Evolutionary conservation across 805 yeast species (phyloP), one percentile per base, ranked within the genome.

Genomic region (Nakazawaea laoshanensis): DNA sequence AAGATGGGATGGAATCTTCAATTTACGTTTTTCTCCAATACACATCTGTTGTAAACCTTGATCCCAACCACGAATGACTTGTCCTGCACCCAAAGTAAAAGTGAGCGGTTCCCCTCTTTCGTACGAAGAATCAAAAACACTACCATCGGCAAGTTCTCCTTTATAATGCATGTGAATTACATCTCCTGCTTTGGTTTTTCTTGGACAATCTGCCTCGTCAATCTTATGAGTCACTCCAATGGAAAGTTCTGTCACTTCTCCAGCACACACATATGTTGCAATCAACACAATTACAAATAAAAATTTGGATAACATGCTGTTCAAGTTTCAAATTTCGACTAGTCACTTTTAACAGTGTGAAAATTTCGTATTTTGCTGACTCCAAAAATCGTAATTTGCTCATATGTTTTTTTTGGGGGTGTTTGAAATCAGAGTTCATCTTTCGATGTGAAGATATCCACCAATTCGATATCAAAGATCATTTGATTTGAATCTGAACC

Each of bases 1-100:
- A 44, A 85, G 55, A 20, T 68, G 65, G 5, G 94, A 69, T 29
- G 96, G 95, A 50, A 88, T 84, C 19, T 74, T 70, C 45, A 87
- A 63, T 44, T 70, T 77, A 51, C 96, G 71, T 60, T 77, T 66
- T 55, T 87, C 96, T 29, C 95, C 95, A 53, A 84, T 63, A 57
- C 96, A 87, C 94, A 83, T 83, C 21, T 47, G 22, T 7, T 22
- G 30, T 32, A 86, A 59, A 26, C 96, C 96, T 56, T 78, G 74
- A 42, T 87, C 96, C 96, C 96, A 87, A 38, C 96, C 96, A 39
- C 65, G 50, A 49, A 87, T 87, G 20, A 87, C 96, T 47, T 71
- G 78, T 4, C 94, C 88, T 17, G 57, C 53, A 26, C 96, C 96
- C 34, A 88, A 59, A n/a, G 57, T 57, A 56, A 87, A 87, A 26